Base-by-base conservation (phyloP, 305 asterid genomes). In the Solanum chacoense region DNA sequence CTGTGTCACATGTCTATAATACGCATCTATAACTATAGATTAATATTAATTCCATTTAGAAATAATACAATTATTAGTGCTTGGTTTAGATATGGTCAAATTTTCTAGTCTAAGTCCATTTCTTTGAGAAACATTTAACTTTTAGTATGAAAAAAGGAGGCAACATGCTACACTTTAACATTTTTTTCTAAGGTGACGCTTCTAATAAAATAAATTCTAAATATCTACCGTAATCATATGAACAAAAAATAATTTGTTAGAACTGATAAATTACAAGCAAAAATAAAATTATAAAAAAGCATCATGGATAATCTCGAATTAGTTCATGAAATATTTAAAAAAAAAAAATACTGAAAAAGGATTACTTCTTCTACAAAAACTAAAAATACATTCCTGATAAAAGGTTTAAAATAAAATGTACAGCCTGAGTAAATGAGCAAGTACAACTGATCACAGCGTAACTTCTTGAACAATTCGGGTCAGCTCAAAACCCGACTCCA, bases 401-500 rank as follows among this genome's bases (percentile, higher is more conserved):
- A 77, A 24, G 13, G 31, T 38, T 38, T 13, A 24, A 3, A 78
- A 38, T 18, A 12, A 37, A 37, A 78, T 78, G 85, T 78, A 79
- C 85, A 79, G 0, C 13, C 85, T 79, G 65, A 10, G 10, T 3
- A 3, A 55, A 11, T 18, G 35, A 8, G 22, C 65, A 79, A 79
- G 65, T 77, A 78, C 85, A n/a, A 79, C 36, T 10, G 55, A 59
- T 26, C 89, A 90, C 90, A 87, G 76, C 3, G 14, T 32, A 74
- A 32, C 4, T 74, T 74, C 28, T 74, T 18, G 80, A 8, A 74
- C 80, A 74, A 74, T 74, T 75, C 87, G n/a, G 87, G 75, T 55
- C 87, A 31, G 45, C n/a, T 84, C 96, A 95, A 93, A 92, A 93
- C 80, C 97, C 98, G 77, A 95, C 93, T 65, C 96, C 95, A 77